Evolutionary conservation across 163 green algal genomes (phyloP).

Genomic region (Scenedesmus sp.): DNA sequence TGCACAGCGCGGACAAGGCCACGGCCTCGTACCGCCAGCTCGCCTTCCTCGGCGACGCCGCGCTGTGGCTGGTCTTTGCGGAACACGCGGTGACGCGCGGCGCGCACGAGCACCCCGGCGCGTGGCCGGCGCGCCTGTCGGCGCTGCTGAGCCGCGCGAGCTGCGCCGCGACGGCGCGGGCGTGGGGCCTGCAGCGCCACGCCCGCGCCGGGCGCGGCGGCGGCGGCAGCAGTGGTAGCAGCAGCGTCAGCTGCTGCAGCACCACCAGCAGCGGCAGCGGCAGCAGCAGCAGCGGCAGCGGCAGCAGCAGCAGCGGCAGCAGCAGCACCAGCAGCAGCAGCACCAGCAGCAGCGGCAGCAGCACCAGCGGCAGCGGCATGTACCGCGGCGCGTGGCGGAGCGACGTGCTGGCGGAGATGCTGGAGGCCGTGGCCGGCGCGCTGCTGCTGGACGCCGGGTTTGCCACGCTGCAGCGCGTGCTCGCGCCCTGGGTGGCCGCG

Average conservation of each 20-base stretch:
- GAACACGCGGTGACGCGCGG: slow-evolving; percentile 15
- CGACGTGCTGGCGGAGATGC: slow-evolving; percentile 32
- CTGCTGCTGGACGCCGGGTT: slow-evolving; percentile 1
- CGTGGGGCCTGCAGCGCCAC: slow-evolving; percentile 25
- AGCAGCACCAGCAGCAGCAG: not conserved
- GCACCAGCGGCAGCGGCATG: no score
- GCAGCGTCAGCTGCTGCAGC: slow-evolving; percentile 7
- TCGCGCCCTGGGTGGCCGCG: no score
- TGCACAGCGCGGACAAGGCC: slow-evolving; percentile 31
- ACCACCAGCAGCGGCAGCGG: not conserved
- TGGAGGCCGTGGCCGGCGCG: slow-evolving; percentile 26
- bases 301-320: not conserved
- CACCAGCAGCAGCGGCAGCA: no score
- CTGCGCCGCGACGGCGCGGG: slow-evolving; percentile 22
- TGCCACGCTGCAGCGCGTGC: no score
- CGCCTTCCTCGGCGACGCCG: slow-evolving; percentile 36
- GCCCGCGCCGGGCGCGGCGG: slow-evolving; percentile 5
- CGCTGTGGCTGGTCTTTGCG: slow-evolving; percentile 39
- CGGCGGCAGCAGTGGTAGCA: not conserved
- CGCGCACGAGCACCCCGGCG: slow-evolving; percentile 16
- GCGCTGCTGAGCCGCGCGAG: slow-evolving; percentile 1
- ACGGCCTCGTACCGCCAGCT: slow-evolving; percentile 28
- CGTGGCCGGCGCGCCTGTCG: slow-evolving; percentile 22
- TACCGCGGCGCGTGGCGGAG: not conserved
- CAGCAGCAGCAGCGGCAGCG: no score